Percentiles rank a stretch among this genome's conserved stretches.
Evolutionary conservation across 176 grass and related monocot genomes (phyloP).

Genomic region (Guadua angustifolia): DNA sequence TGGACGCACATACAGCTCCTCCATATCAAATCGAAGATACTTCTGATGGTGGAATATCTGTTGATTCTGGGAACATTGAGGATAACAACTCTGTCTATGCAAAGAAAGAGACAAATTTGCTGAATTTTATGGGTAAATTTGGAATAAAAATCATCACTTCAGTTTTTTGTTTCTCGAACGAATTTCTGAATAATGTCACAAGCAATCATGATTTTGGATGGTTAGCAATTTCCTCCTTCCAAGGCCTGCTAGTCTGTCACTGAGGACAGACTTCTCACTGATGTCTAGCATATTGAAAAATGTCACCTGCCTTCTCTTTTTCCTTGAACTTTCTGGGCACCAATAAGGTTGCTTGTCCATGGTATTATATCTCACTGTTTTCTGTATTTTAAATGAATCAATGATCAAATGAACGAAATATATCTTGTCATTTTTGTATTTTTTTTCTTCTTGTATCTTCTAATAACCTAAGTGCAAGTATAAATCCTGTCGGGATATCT

Average conservation of each 20-base stretch:
- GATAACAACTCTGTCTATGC: conserved; percentile 35
- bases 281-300: background rate
- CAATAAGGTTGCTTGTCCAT: conserved; percentile 11
- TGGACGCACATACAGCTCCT: conserved; percentile 34
- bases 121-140: conserved; percentile 51
- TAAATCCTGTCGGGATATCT: conserved; percentile 19
- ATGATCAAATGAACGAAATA: background rate
- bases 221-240: conserved; percentile 16
- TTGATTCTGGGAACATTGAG: conserved; percentile 23
- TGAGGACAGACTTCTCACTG: conserved; percentile 13
- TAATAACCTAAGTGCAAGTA: conserved; percentile 3
- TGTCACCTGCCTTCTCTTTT: conserved; percentile 16
- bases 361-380: background rate
- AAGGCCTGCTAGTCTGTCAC: conserved; percentile 26
- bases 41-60: conserved; percentile 33
- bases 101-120: conserved; percentile 31
- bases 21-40: conserved; percentile 41
- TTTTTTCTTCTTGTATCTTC: conserved; percentile 33
- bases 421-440: conserved; percentile 12
- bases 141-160: conserved; percentile 16
- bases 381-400: conserved; percentile 7
- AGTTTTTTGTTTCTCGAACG: conserved; percentile 12
- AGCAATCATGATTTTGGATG: conserved; percentile 13
- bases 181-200: conserved; percentile 22
- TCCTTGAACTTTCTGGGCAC: conserved; percentile 12